These are phyloP conservation scores for Trichomonas gallinae DNA, from an alignment of 208 protist species.

Conservation along the genomic window DNA sequence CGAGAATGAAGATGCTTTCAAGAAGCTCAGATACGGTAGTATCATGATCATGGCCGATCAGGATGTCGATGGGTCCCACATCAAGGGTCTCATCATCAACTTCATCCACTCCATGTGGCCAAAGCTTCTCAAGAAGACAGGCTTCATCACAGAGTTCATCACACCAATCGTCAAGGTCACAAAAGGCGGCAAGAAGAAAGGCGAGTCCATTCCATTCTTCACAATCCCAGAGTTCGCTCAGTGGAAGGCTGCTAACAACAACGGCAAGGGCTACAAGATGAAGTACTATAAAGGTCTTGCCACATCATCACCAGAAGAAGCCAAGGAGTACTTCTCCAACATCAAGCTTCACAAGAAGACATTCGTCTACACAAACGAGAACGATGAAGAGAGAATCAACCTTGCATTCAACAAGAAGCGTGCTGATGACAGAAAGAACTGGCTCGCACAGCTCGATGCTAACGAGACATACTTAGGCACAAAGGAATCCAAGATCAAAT, in stretches of 20 bases:
- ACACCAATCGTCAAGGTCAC: slow-evolving; percentile 97
- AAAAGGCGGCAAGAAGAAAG: slow-evolving; percentile 46
- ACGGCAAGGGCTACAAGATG: slow-evolving; percentile 67
- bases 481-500: slow-evolving; percentile 22
- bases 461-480: slow-evolving; percentile 16
- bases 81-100: slow-evolving; percentile 99
- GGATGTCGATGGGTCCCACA: slow-evolving; percentile 99
- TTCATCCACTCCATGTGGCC: slow-evolving; percentile 99
- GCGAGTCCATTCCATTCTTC: slow-evolving; percentile 81
- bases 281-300: slow-evolving; percentile 96
- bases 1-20: slow-evolving; percentile 38
- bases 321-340: slow-evolving; percentile 97
- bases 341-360: slow-evolving; percentile 80
- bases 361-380: slow-evolving; percentile 64
- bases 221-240: slow-evolving; percentile 92
- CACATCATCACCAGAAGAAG: slow-evolving; percentile 61
- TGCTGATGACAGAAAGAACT: slow-evolving; percentile 91
- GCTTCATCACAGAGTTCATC: slow-evolving; percentile 98
- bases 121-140: slow-evolving; percentile 68
- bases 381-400: slow-evolving; percentile 77
- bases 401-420: slow-evolving; percentile 93
- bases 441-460: slow-evolving; percentile 69
- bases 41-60: slow-evolving; percentile 99
- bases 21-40: slow-evolving; percentile 89
- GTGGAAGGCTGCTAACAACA: slow-evolving; percentile 66